Conservation (phyloP, 2,329 filamentous ascomycete species). For the Tolypocladium sp. region DNA sequence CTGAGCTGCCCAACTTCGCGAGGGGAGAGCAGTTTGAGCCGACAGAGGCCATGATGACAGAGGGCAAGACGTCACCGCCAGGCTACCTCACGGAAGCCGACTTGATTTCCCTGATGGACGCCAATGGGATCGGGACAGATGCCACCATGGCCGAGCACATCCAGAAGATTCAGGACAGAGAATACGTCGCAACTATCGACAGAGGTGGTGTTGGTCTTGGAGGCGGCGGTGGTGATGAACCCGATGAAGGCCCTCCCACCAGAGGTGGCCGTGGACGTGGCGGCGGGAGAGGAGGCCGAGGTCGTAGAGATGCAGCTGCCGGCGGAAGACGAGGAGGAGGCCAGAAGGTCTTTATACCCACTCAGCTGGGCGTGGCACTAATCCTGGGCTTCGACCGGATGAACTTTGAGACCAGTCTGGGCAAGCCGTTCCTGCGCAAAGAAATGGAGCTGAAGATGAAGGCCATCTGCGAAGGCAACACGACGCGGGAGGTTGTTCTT, state of each 20-base stretch:
- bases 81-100: slow-evolving; percentile 90
- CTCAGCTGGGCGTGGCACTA: slow-evolving; percentile 79
- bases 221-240: slow-evolving; percentile 29
- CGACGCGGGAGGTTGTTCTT: slow-evolving; percentile 65
- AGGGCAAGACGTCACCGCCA: slow-evolving; percentile 82
- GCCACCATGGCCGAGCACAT: slow-evolving; percentile 99
- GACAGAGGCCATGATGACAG: slow-evolving; percentile 77
- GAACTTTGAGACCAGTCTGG: slow-evolving; percentile 83
- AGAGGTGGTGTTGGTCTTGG: slow-evolving; percentile 26
- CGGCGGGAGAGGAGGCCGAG: slow-evolving; percentile 29
- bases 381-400: slow-evolving; percentile 94
- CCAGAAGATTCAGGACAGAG: slow-evolving; percentile 81
- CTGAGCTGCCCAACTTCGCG: slow-evolving; percentile 69
- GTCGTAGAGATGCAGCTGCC: slow-evolving; percentile 30
- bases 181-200: slow-evolving; percentile 67
- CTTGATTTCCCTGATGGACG: slow-evolving; percentile 93
- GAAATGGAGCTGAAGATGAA: slow-evolving; percentile 98
- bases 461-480: slow-evolving; percentile 83
- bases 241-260: slow-evolving; percentile 25
- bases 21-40: slow-evolving; percentile 79
- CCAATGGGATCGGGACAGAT: slow-evolving; percentile 95
- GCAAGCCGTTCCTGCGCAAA: slow-evolving; percentile 92
- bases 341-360: slow-evolving; percentile 85
- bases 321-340: slow-evolving; percentile 31
- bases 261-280: slow-evolving; percentile 41